A percentile compares a stretch with the other conserved stretches of the same genome.
phyloP scores from a whole-genome alignment of 805 yeast genomes.

The Starmerella cellae region DNA sequence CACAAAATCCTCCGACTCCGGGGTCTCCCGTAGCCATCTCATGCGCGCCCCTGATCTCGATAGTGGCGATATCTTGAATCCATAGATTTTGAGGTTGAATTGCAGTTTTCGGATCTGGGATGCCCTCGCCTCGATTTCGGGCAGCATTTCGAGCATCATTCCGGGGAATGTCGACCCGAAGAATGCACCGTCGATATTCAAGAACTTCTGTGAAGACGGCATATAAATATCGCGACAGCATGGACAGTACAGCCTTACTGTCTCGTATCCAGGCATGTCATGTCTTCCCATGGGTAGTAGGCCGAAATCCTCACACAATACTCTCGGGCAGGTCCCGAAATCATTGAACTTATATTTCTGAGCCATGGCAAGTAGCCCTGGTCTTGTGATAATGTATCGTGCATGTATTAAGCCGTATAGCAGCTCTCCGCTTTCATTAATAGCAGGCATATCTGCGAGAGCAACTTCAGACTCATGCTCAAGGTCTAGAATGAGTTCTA shows the following conservation, averaged over 20 bases:
- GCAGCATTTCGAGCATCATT: slow-evolving; percentile 74
- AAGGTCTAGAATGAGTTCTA: slow-evolving; percentile 78
- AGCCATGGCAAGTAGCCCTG: slow-evolving; percentile 75
- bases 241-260: slow-evolving; percentile 87
- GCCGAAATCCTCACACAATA: slow-evolving; percentile 78
- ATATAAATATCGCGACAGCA: slow-evolving; percentile 83
- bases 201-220: slow-evolving; percentile 74
- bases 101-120: slow-evolving; percentile 40
- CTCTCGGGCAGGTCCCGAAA: slow-evolving; percentile 87
- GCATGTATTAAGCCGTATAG: slow-evolving; percentile 92
- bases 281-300: slow-evolving; percentile 82
- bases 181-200: slow-evolving; percentile 89
- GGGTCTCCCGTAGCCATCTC: slow-evolving; percentile 82
- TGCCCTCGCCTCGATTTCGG: slow-evolving; percentile 75
- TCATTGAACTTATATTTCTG: slow-evolving; percentile 78
- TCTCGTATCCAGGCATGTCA: slow-evolving; percentile 82
- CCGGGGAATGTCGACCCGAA: slow-evolving; percentile 96
- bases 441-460: slow-evolving; percentile 55
- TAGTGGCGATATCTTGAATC: slow-evolving; percentile 64
- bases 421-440: slow-evolving; percentile 83
- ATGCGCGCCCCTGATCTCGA: slow-evolving; percentile 83
- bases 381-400: slow-evolving; percentile 74
- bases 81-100: slow-evolving; percentile 64
- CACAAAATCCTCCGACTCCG: slow-evolving; percentile 44
- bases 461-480: slow-evolving; percentile 46